phyloP scores from a whole-genome alignment of 1,284 basidiomycete genomes.

The Cryptococcus depauperatus region DNA sequence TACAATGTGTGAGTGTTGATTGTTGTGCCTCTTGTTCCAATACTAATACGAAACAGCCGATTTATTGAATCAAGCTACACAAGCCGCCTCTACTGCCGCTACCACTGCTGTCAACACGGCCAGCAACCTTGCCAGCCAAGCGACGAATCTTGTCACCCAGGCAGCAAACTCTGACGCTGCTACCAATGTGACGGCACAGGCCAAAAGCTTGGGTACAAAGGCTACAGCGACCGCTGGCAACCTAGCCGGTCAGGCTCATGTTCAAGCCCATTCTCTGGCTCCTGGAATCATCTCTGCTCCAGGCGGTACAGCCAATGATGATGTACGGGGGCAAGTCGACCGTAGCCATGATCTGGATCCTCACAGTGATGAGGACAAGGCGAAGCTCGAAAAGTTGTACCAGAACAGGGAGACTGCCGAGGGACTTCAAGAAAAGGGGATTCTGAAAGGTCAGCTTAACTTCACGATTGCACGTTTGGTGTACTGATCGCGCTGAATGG shows the following conservation, averaged over 20 bases:
- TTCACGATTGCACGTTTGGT: not conserved
- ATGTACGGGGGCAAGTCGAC: slow-evolving; percentile 26
- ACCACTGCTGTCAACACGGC: slow-evolving; percentile 26
- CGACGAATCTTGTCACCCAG: slow-evolving; percentile 25
- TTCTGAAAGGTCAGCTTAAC: slow-evolving; percentile 57
- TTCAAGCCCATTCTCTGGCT: slow-evolving; percentile 27
- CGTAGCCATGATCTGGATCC: slow-evolving; percentile 31
- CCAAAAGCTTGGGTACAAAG: slow-evolving; percentile 21
- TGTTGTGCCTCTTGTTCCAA: not conserved
- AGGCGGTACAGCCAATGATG: slow-evolving; percentile 3
- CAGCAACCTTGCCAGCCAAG: slow-evolving; percentile 20
- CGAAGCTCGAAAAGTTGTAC: slow-evolving; percentile 55
- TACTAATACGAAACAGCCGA: slow-evolving; percentile 14
- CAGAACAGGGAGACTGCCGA: slow-evolving; percentile 54
- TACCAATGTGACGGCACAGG: slow-evolving; percentile 21
- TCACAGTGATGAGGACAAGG: slow-evolving; percentile 30
- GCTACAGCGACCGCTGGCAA: slow-evolving; percentile 17
- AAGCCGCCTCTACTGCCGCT: slow-evolving; percentile 22
- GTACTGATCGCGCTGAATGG: not conserved
- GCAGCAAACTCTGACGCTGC: slow-evolving; percentile 31
- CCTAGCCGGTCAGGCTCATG: slow-evolving; percentile 33
- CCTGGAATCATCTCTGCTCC: slow-evolving; percentile 31
- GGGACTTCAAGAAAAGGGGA: slow-evolving; percentile 63
- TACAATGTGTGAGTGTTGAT: too few species aligned
- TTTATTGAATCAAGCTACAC: slow-evolving; percentile 35